Evolutionary conservation across 768 basidiomycete species (phyloP), one percentile per base, ranked within the genome.

Genomic region (Thelephora ganbajun): DNA sequence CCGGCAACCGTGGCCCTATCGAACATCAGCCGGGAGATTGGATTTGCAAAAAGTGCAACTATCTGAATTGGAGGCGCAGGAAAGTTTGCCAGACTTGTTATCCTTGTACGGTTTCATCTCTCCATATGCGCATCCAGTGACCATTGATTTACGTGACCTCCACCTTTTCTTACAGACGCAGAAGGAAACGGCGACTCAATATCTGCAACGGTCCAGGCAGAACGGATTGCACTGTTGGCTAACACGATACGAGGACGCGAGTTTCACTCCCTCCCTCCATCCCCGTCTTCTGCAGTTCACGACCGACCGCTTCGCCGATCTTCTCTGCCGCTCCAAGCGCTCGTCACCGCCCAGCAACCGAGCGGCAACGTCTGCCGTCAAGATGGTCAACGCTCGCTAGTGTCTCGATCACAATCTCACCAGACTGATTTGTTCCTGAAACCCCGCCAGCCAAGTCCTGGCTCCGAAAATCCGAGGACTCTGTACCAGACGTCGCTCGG

Each of bases 21-120:
- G 83, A 86, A 53, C 84, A 88, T 64, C 81, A 70, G 57, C 77
- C 78, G 36, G 61, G 60, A 45, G 57, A 63, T 50, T 63, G 62
- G 87, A 71, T 86, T 48, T 91, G 87, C 63, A 68, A 71, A 53
- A 85, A 83, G 59, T 91, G 88, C 62, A 83, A 83, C 57, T 90
- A 91, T 64, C 63, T 88, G 54, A 91, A 91, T 60, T 91, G 87
- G 87, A 72, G 87, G 53, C 66, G 87, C 49, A 68, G 87, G 48
- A 90, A 90, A 63, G 88, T 91, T 50, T 91, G 87, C 66, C 87
- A 90, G 69, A 88, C 84, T 9, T 90, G 87, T 63, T 75, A 77
- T 51, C 86, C 87, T 43, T 89, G 84, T 86, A 56, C 53, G 80
- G 72, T 6, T 16, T 37, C 4, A 46, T 35, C 23, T 9, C 18